Percentiles rank a stretch among this genome's conserved stretches.
phyloP scores from a whole-genome alignment of 495 filamentous ascomycete species.

The Eremomyces bilateralis region DNA sequence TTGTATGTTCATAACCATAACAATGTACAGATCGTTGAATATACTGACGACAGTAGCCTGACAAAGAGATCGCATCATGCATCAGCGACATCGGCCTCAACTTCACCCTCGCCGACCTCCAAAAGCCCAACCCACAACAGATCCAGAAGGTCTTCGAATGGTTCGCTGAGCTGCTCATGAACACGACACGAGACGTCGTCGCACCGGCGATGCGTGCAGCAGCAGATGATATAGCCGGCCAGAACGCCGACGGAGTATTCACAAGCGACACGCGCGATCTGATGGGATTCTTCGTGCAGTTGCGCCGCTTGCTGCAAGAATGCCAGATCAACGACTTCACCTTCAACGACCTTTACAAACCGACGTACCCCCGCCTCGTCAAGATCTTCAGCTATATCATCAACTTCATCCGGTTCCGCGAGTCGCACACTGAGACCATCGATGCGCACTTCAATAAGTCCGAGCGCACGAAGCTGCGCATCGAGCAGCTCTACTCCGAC shows the following conservation, averaged over 20 bases:
- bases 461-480: conserved; percentile 62
- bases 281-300: conserved; percentile 73
- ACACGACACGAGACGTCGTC: conserved; percentile 69
- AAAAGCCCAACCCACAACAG: conserved; percentile 80
- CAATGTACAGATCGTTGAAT: background rate
- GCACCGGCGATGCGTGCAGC: conserved; percentile 88
- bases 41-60: conserved; percentile 25
- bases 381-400: conserved; percentile 92
- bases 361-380: conserved; percentile 66
- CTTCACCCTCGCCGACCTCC: conserved; percentile 70
- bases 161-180: conserved; percentile 86
- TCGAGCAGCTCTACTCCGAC: conserved; percentile 65
- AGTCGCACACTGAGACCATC: conserved; percentile 65
- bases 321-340: conserved; percentile 87
- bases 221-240: conserved; percentile 63
- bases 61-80: conserved; percentile 84
- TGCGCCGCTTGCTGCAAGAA: conserved; percentile 57
- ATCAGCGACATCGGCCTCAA: conserved; percentile 88
- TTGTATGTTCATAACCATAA: conserved; percentile 27
- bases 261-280: conserved; percentile 72
- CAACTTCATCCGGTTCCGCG: conserved; percentile 93
- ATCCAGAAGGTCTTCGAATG: conserved; percentile 95
- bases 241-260: conserved; percentile 51
- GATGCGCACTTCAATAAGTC: conserved; percentile 82
- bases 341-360: conserved; percentile 72